Percentiles rank a stretch among this genome's conserved stretches.
Evolutionary conservation across 2,329 filamentous ascomycete species (phyloP).

Genomic region (Stemphylium lycopersici): DNA sequence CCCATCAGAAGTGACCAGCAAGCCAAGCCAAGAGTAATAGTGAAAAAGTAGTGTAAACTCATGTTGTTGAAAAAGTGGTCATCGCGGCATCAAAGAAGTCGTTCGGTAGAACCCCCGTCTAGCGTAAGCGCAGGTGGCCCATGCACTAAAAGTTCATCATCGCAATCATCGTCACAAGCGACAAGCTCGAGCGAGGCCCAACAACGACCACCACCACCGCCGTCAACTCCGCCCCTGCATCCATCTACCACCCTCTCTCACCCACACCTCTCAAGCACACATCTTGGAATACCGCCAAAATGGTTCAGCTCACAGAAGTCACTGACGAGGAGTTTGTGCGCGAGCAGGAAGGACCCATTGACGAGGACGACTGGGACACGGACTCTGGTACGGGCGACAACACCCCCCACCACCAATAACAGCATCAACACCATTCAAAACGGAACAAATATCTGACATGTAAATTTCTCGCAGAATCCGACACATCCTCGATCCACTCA

Average conservation of each 20-base stretch:
- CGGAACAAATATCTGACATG: conserved; percentile 6
- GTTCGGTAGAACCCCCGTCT: conserved; percentile 5
- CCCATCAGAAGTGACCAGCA: no score
- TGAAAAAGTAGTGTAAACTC: not conserved
- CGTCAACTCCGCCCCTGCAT: conserved; percentile 1
- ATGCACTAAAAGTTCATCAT: conserved; percentile 22
- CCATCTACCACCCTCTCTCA: not conserved
- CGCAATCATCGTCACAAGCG: conserved; percentile 13
- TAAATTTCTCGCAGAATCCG: conserved; percentile 76
- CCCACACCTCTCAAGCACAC: not conserved
- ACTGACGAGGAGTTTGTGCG: conserved; percentile 92
- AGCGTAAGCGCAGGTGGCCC: conserved; percentile 2
- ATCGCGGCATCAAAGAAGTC: not conserved
- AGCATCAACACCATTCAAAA: conserved; percentile 47
- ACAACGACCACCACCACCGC: conserved; percentile 6
- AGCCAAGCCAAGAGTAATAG: not conserved
- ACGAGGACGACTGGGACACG: conserved; percentile 87
- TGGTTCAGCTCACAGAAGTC: conserved; percentile 97
- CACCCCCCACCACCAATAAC: conserved; percentile 54
- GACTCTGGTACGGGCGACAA: conserved; percentile 74
- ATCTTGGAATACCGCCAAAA: conserved; percentile 54
- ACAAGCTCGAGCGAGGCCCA: conserved; percentile 6
- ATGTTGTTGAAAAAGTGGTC: not conserved
- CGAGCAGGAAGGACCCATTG: conserved; percentile 69
- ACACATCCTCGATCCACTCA: conserved; percentile 67